phyloP scores from a whole-genome alignment of 2,329 filamentous ascomycete species.

The Fusarium circinatum region DNA sequence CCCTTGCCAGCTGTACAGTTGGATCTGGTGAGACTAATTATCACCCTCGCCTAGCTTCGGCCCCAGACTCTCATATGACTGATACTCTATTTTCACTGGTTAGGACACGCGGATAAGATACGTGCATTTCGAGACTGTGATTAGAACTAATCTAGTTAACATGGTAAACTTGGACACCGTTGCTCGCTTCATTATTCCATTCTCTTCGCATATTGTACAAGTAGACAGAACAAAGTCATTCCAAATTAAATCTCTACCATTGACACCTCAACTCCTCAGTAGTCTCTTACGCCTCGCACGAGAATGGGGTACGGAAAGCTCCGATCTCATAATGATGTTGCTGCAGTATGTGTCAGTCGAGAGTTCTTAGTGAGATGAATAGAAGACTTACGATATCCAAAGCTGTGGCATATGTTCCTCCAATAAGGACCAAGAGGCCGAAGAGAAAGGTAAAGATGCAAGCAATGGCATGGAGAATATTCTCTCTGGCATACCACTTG shows the following conservation, averaged over 20 bases:
- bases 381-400: constrained; percentile 25
- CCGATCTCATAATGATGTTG: constrained; percentile 30
- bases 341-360: neutral
- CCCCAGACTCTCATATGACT: neutral
- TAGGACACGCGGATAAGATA: rapidly evolving
- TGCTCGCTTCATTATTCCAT: rapidly evolving
- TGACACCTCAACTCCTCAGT: rapidly evolving
- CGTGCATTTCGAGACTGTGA: neutral
- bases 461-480: constrained; percentile 15
- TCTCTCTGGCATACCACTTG: constrained; percentile 30
- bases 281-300: neutral
- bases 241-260: rapidly evolving
- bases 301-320: constrained; percentile 24
- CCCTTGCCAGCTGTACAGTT: neutral
- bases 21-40: rapidly evolving
- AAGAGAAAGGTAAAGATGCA: constrained; percentile 29
- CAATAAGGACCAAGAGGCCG: constrained; percentile 22
- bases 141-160: rapidly evolving
- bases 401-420: constrained; percentile 30
- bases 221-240: rapidly evolving
- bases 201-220: neutral
- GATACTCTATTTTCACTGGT: neutral
- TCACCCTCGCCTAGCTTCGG: neutral
- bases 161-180: no score
- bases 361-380: rapidly evolving